Conservation (phyloP, 140 eudicot species). For the Cichorium intybus region DNA sequence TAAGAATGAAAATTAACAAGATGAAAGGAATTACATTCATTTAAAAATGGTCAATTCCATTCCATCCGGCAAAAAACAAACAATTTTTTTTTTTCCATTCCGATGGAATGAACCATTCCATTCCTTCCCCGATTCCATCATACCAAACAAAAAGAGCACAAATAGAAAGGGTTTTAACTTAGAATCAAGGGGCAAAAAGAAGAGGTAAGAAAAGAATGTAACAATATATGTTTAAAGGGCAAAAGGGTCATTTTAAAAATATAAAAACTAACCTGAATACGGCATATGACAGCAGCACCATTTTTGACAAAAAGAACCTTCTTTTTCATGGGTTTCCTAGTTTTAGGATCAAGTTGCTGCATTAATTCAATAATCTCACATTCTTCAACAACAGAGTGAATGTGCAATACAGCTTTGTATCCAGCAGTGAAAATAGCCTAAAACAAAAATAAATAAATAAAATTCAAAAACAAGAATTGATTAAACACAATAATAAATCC, state of each 20-base stretch:
- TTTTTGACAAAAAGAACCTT: constrained; percentile 68
- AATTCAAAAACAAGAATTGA: background rate
- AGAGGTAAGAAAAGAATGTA: background rate
- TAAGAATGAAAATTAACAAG: too few relatives aligned
- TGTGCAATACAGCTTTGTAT: constrained; percentile 80
- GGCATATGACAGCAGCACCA: constrained; percentile 65
- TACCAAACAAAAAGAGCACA: too few relatives aligned
- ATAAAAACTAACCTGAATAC: constrained; percentile 56
- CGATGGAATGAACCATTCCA: too few relatives aligned
- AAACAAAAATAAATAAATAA: background rate
- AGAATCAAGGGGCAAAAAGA: too few relatives aligned
- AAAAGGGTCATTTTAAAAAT: background rate
- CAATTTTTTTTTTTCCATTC: too few relatives aligned
- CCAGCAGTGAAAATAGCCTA: constrained; percentile 90
- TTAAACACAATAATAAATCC: background rate
- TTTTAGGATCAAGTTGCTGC: constrained; percentile 68
- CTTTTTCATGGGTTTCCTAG: constrained; percentile 63
- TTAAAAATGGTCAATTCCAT: too few relatives aligned
- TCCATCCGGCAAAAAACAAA: too few relatives aligned
- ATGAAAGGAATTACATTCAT: too few relatives aligned
- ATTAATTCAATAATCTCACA: constrained; percentile 78
- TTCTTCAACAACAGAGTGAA: constrained; percentile 78
- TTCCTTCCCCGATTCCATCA: too few relatives aligned
- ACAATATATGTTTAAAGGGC: background rate
- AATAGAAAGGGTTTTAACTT: too few relatives aligned